Conservation (phyloP, 1,139 yeast species). For the Taphrina flavorubra region DNA sequence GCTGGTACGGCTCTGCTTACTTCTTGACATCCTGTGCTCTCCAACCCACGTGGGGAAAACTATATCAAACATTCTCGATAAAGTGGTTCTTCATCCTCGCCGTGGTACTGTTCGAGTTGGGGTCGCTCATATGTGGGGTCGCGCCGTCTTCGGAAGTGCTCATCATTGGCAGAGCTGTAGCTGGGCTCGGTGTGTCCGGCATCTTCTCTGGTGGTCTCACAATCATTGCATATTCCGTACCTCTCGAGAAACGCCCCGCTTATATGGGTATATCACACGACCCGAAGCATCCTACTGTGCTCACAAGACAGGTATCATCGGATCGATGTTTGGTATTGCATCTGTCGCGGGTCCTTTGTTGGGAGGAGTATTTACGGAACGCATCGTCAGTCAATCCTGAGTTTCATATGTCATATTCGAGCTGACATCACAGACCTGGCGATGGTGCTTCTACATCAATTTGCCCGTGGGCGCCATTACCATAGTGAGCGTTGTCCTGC, state of each 20-base stretch:
- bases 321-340: conserved; percentile 10
- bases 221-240: conserved; percentile 66
- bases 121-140: conserved; percentile 58
- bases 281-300: conserved; percentile 49
- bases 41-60: conserved; percentile 67
- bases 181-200: conserved; percentile 78
- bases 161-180: conserved; percentile 72
- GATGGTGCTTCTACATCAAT: conserved; percentile 80
- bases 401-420: background rate
- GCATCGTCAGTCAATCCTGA: conserved; percentile 51
- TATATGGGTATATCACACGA: conserved; percentile 53
- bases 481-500: conserved; percentile 56
- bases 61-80: conserved; percentile 67
- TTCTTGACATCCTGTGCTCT: conserved; percentile 65
- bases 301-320: conserved; percentile 8
- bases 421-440: conserved; percentile 58
- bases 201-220: conserved; percentile 65
- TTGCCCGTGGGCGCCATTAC: conserved; percentile 71
- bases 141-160: conserved; percentile 64
- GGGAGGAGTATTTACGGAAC: conserved; percentile 71
- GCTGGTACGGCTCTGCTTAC: conserved; percentile 50
- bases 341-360: conserved; percentile 55
- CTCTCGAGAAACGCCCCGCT: conserved; percentile 64
- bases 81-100: conserved; percentile 60
- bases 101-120: conserved; percentile 60